These are phyloP conservation scores for Aureobasidium sp. DNA, from an alignment of 2,329 filamentous ascomycete species.

Conservation along the genomic window DNA sequence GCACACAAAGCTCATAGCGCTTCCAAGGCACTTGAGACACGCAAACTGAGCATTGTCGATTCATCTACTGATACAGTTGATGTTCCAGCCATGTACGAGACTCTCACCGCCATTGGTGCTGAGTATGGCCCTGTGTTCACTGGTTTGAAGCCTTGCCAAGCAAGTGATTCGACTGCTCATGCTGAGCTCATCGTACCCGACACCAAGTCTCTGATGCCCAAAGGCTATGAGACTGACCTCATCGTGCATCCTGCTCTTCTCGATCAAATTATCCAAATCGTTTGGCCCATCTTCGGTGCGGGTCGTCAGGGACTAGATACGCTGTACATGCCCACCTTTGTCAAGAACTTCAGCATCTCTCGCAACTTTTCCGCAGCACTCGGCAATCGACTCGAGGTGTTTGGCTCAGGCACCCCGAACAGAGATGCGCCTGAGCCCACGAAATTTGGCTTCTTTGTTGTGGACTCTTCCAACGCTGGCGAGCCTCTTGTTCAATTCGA, in stretches of 20 bases:
- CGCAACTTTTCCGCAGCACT: background rate
- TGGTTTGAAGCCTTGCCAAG: background rate
- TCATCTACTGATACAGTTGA: background rate
- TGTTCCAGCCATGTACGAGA: background rate
- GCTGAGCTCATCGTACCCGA: conserved; percentile 1
- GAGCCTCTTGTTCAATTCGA: background rate
- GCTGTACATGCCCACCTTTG: conserved; percentile 1
- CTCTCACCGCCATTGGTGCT: background rate
- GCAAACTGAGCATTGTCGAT: background rate
- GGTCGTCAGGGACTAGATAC: background rate
- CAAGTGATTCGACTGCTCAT: background rate
- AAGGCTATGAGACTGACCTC: background rate
- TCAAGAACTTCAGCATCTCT: conserved; percentile 8
- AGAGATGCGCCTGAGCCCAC: background rate
- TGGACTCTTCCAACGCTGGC: background rate
- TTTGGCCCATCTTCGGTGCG: conserved; percentile 3
- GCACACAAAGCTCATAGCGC: background rate
- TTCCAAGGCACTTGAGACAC: background rate
- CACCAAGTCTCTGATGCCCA: conserved; percentile 2
- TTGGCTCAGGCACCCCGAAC: background rate
- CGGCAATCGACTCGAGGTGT: background rate
- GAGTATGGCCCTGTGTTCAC: background rate
- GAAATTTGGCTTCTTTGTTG: background rate
- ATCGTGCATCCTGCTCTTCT: background rate
- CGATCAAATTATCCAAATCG: conserved; percentile 4